phyloP scores from a whole-genome alignment of 2,329 filamentous ascomycete species.

The Beauveria medogensis region DNA sequence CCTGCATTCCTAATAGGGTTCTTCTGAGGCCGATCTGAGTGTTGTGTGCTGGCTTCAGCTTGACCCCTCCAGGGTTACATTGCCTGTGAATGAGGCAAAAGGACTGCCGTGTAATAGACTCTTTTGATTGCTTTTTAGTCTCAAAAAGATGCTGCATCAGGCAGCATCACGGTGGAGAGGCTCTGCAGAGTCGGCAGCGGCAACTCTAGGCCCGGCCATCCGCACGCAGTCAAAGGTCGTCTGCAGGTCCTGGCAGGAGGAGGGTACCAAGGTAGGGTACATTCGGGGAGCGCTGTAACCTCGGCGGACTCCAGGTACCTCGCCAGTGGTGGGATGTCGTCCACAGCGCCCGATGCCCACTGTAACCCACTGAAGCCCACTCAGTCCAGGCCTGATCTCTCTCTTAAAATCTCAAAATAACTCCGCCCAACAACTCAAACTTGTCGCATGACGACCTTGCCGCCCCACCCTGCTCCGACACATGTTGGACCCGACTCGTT shows the following conservation, averaged over 20 bases:
- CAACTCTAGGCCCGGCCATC: neutral
- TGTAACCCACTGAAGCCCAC: neutral
- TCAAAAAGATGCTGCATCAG: too few relatives aligned
- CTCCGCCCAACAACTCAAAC: neutral
- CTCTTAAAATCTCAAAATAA: neutral
- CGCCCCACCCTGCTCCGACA: constrained; percentile 6
- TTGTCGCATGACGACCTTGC: constrained; percentile 10
- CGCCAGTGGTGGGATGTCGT: neutral
- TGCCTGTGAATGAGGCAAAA: neutral
- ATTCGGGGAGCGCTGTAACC: neutral
- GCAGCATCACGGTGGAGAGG: neutral
- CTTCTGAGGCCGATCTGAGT: neutral
- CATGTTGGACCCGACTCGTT: neutral
- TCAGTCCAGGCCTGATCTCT: neutral
- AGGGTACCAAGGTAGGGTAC: neutral
- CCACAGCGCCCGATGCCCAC: neutral
- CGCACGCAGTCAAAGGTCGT: neutral
- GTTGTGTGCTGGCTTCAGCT: neutral
- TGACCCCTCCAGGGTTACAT: neutral
- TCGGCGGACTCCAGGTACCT: neutral
- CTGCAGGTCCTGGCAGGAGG: neutral
- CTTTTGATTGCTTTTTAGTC: neutral
- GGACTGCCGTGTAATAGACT: neutral
- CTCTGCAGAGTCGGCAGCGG: neutral
- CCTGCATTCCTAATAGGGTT: neutral